These are phyloP conservation scores for Fragilaria radians DNA, from an alignment of 108 stramenopile species.

Conservation along the genomic window DNA sequence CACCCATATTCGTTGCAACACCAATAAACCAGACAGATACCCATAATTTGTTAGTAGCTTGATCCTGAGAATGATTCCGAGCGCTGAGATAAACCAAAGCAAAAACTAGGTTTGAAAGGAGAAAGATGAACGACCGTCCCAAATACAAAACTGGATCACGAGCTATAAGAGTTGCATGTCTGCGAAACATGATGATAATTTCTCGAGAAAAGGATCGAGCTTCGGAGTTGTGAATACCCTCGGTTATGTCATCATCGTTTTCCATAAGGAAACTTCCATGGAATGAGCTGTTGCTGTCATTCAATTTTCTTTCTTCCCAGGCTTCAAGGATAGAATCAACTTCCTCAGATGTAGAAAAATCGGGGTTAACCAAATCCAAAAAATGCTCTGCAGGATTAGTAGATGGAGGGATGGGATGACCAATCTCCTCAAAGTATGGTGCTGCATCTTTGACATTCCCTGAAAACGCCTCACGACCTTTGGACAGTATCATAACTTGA, in stretches of 20 bases:
- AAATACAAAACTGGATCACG: conserved; percentile 26
- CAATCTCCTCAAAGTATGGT: conserved; percentile 33
- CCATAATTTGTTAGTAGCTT: conserved; percentile 23
- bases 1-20: conserved; percentile 17
- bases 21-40: conserved; percentile 10
- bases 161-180: conserved; percentile 7
- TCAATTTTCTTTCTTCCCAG: conserved; percentile 10
- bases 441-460: conserved; percentile 24
- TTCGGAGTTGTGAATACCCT: conserved; percentile 2
- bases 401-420: conserved; percentile 13
- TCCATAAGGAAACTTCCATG: background rate
- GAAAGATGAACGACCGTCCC: conserved; percentile 17
- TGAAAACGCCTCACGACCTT: conserved; percentile 34
- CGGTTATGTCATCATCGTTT: conserved; percentile 1
- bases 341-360: conserved; percentile 21
- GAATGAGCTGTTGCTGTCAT: background rate
- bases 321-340: conserved; percentile 24
- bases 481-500: conserved; percentile 44
- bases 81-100: conserved; percentile 20
- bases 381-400: conserved; percentile 39
- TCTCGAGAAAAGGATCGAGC: background rate
- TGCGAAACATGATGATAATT: conserved; percentile 17
- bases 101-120: conserved; percentile 15
- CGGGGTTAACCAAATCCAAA: conserved; percentile 35
- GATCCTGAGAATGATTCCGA: conserved; percentile 12